Evolutionary conservation across 495 filamentous ascomycete genomes (phyloP), one percentile per base, ranked within the genome.

Genomic region (Hypoxylon rickii): DNA sequence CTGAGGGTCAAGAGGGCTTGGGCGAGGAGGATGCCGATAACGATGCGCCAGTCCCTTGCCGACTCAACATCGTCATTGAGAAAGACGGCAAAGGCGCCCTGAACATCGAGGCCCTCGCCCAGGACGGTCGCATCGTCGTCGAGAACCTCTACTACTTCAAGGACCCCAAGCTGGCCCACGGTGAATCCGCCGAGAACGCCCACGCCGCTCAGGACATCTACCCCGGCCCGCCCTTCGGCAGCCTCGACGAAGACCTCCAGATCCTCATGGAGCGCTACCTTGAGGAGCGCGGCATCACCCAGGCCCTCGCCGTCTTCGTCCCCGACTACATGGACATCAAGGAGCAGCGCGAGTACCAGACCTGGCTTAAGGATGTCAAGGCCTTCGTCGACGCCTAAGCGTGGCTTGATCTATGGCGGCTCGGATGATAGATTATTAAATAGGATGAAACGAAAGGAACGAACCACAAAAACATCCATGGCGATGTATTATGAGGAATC

Each of bases 251-350:
- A 77, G 94, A 97, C 64, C 81, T 99, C 32, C 92, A 97, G 77
- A 79, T 89, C 46, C 77, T 96, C 66, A 76, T 97, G 69, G 94
- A 97, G 81, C 84, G 89, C 55, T 97, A 94, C 76, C 80, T 99
- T 49, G 92, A 96, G 72, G 94, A 95, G 80, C 82, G 94, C 64
- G 93, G 94, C 53, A 82, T 99, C 74, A 89, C 94, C 67, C 86
- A 89, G 51, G 82, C 86, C 55, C 80, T 99, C 65, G 92, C 91
- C 49, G 75, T 90, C 57, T 96, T 96, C 74, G 84, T 96, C 43
- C 92, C 92, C 44, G 93, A 97, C 69, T 99, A 96, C 76, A 93
- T 97, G 67, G 90, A 97, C 72, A 85, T 88, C 74, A 99, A 99
- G 86, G 94, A 99, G 83, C 93, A 99, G 84, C 89, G 85, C 81